Percentiles rank a stretch among this genome's conserved stretches.
phyloP scores from a whole-genome alignment of 2,329 filamentous ascomycete genomes.

The Fusarium tupiense region DNA sequence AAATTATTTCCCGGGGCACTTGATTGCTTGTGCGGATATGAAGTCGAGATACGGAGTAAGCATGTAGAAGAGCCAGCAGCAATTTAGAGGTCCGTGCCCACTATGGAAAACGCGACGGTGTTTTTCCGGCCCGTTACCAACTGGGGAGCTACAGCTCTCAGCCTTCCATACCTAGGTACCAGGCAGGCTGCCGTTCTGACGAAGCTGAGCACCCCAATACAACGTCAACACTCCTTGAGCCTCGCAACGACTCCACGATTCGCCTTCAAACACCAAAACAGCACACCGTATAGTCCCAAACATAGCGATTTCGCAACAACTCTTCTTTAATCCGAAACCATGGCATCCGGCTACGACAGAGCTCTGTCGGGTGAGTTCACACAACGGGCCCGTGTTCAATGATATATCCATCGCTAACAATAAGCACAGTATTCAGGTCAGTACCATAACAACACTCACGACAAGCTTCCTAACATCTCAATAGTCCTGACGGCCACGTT shows the following conservation, averaged over 20 bases:
- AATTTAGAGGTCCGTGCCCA: neutral
- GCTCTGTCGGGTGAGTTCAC: slow-evolving; percentile 89
- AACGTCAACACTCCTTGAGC: slow-evolving; percentile 39
- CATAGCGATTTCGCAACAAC: neutral
- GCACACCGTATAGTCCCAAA: neutral
- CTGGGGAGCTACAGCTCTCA: slow-evolving; percentile 46
- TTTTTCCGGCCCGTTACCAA: slow-evolving; percentile 44
- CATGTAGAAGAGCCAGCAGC: neutral
- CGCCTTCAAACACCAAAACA: slow-evolving; percentile 17
- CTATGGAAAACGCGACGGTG: slow-evolving; percentile 34
- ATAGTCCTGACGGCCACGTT: slow-evolving; percentile 97
- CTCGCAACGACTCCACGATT: slow-evolving; percentile 25
- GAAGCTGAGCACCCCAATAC: slow-evolving; percentile 48
- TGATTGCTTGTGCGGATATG: neutral
- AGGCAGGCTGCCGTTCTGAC: slow-evolving; percentile 53
- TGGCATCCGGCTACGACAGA: slow-evolving; percentile 98
- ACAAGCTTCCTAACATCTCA: slow-evolving; percentile 54
- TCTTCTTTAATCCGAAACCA: slow-evolving; percentile 44
- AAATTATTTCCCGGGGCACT: neutral
- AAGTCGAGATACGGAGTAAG: neutral
- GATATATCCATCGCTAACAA: slow-evolving; percentile 57
- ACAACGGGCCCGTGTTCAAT: slow-evolving; percentile 37
- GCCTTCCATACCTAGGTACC: slow-evolving; percentile 38
- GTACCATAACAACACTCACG: slow-evolving; percentile 28
- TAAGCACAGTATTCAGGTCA: slow-evolving; percentile 81